Base-by-base conservation (phyloP, 108 stramenopile genomes). In the Fragilariopsis cylindrus region DNA sequence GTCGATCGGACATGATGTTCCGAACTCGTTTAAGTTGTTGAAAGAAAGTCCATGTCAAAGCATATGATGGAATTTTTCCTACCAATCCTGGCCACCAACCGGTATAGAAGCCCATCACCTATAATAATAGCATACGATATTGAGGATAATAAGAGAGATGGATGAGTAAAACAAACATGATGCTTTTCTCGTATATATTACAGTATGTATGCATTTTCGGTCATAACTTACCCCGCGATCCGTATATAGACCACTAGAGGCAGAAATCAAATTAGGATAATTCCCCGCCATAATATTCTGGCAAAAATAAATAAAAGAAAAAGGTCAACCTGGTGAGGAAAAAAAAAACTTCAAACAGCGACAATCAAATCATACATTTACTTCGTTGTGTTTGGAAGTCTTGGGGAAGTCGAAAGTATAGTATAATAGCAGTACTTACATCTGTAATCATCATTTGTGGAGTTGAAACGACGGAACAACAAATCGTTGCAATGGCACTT, bases 1-100 rank as follows among this genome's bases (percentile, higher is more conserved):
- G 84, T 54, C 91, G 87, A 4, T 90, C 64, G 7, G 71, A 64
- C n/a, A 90, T 53, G 43, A 74, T 70, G 18, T 57, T 65, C 56
- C 92, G 88, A 46, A 80, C 45, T 4, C 74, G 64, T 83, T 98
- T 97, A 67, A 94, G 72, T 75, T 97, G 97, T 71, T 98, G 97
- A 74, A 97, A 99, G 45, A 98, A 81, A 3, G 96, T 96, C 97
- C 97, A 97, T 45, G 97, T 99, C 68, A 98, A 69, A 15, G 96
- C 90, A 84, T 96, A 96, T 49, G 88, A 88, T 16, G 94, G 94
- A 71, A 99, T 97, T 71, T 99, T 99, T 18, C 97, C 97, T 43
- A 93, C 97, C 67, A 99, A 75, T 9, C 94, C 97, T 49, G 98
- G 96, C 92, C 87, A 96, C 98, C 98, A 99, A 46, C 97, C 98